A percentile compares a stretch with the other conserved stretches of the same genome.
phyloP scores from a whole-genome alignment of 2,329 filamentous ascomycete genomes.

The Ceratocystis lukuohia region DNA sequence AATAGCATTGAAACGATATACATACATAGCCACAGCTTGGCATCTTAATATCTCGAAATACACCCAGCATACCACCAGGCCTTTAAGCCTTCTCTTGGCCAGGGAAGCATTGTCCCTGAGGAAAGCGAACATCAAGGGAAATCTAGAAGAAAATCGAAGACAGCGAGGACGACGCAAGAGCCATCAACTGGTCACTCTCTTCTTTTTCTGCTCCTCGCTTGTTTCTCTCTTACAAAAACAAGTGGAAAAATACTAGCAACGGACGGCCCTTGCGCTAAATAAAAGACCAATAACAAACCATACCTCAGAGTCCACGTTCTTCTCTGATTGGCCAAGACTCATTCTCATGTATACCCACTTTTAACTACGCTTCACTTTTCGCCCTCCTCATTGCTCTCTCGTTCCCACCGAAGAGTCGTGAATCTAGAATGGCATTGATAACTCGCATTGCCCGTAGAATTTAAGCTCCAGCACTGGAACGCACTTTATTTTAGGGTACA shows the following conservation, averaged over 20 bases:
- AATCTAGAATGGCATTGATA: no score
- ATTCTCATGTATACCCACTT: neutral
- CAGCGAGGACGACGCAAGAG: neutral
- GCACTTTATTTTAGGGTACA: neutral
- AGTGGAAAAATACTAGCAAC: neutral
- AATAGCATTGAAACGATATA: no score
- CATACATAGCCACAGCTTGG: no score
- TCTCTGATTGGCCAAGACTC: neutral
- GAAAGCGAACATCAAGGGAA: neutral
- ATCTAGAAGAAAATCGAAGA: neutral
- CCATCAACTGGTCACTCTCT: neutral
- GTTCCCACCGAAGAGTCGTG: neutral
- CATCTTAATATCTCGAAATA: no score
- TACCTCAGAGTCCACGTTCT: slow-evolving; percentile 7
- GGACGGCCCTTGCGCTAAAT: neutral
- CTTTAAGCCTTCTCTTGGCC: no score
- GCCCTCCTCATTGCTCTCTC: neutral
- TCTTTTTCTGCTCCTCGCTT: neutral
- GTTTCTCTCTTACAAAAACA: neutral
- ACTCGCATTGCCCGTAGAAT: no score
- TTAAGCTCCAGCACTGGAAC: no score
- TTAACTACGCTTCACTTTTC: neutral
- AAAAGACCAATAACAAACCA: neutral
- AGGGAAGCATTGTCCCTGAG: neutral
- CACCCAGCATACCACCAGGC: no score